Conservation (phyloP, 2,329 filamentous ascomycete species). For the Fusarium nodosum region DNA sequence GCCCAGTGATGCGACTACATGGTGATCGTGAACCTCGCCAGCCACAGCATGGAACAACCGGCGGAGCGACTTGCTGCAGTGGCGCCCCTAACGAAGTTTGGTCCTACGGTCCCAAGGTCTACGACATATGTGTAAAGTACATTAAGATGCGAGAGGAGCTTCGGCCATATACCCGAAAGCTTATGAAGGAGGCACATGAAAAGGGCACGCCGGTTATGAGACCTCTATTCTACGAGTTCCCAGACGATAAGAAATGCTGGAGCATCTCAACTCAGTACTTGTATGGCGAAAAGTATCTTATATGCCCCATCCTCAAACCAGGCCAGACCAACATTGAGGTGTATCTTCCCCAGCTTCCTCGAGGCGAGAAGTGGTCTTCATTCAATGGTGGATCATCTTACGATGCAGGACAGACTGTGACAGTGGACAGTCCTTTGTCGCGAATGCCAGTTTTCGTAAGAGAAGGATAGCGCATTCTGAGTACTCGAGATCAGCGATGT, state of each 20-base stretch:
- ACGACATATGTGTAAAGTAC: slow-evolving; percentile 71
- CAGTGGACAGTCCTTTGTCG: slow-evolving; percentile 17
- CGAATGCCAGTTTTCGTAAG: slow-evolving; percentile 24
- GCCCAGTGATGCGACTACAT: slow-evolving; percentile 76
- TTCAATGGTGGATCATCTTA: slow-evolving; percentile 10
- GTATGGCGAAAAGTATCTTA: slow-evolving; percentile 71
- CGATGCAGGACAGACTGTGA: slow-evolving; percentile 4
- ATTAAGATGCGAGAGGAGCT: slow-evolving; percentile 70
- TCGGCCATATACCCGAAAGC: slow-evolving; percentile 67
- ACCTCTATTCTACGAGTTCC: slow-evolving; percentile 74
- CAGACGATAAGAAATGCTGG: slow-evolving; percentile 67
- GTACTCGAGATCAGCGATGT: too few species aligned
- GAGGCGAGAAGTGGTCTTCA: slow-evolving; percentile 19
- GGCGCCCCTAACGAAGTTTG: slow-evolving; percentile 74
- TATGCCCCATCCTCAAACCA: slow-evolving; percentile 67
- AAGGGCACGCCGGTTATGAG: slow-evolving; percentile 73
- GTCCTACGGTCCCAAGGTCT: slow-evolving; percentile 73
- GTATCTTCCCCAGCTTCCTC: slow-evolving; percentile 62
- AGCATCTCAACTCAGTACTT: slow-evolving; percentile 72
- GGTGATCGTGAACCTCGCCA: slow-evolving; percentile 72
- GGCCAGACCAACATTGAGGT: slow-evolving; percentile 60
- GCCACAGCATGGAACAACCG: slow-evolving; percentile 52
- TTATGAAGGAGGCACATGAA: slow-evolving; percentile 73
- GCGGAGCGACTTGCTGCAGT: slow-evolving; percentile 59
- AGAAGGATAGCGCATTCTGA: background rate